phyloP scores from a whole-genome alignment of 768 basidiomycete genomes.

The Leccinum aurantiacum region DNA sequence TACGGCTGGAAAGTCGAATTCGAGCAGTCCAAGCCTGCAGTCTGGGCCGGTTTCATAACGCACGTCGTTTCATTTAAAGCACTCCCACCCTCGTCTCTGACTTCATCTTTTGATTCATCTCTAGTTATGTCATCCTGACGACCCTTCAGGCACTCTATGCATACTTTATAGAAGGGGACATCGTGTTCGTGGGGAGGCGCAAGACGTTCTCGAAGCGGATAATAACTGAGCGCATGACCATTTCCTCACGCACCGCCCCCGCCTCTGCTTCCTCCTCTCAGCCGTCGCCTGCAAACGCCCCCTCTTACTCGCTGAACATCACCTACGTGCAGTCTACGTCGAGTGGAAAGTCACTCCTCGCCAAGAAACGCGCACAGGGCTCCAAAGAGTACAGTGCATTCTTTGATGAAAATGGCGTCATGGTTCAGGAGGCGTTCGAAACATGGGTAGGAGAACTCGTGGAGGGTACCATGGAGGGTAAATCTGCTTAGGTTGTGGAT shows the following conservation, averaged over 20 bases:
- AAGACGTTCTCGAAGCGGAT: conserved; percentile 92
- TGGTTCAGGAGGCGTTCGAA: conserved; percentile 77
- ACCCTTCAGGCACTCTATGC: conserved; percentile 73
- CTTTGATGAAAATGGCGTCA: conserved; percentile 77
- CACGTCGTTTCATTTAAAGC: conserved; percentile 40
- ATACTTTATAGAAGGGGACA: conserved; percentile 82
- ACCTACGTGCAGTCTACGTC: conserved; percentile 78
- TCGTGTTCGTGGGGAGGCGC: conserved; percentile 85
- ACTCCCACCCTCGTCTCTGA: conserved; percentile 8
- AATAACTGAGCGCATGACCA: conserved; percentile 84
- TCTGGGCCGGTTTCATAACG: conserved; percentile 78
- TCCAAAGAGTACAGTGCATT: conserved; percentile 65
- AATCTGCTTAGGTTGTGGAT: conserved; percentile 39
- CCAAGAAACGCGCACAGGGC: conserved; percentile 60
- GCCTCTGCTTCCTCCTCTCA: conserved; percentile 20
- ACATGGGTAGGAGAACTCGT: conserved; percentile 76
- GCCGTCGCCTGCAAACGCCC: conserved; percentile 44
- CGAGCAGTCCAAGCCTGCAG: conserved; percentile 80
- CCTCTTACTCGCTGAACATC: conserved; percentile 65
- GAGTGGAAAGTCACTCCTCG: conserved; percentile 82
- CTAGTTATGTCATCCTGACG: conserved; percentile 76
- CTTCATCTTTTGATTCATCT: neutral
- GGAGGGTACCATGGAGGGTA: conserved; percentile 71
- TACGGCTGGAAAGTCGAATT: too few relatives aligned
- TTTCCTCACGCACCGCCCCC: conserved; percentile 68